Conservation (phyloP, 192 early-diverging fungal species). For the Chytriomyces hyalinus region DNA sequence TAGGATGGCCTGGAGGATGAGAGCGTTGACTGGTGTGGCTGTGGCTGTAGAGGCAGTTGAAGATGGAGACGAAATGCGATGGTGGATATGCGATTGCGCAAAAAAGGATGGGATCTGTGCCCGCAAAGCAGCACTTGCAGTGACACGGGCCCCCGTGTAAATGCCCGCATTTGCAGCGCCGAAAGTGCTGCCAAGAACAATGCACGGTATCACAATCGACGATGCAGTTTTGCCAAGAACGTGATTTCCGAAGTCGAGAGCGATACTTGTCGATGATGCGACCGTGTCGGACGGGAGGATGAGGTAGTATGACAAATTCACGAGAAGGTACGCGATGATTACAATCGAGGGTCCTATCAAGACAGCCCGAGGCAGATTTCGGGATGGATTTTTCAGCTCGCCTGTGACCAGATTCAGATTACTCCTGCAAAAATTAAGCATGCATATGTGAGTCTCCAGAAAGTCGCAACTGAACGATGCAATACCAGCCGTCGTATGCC, state of each 20-base stretch:
- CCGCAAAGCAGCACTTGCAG: conserved; percentile 68
- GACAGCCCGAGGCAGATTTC: conserved; percentile 53
- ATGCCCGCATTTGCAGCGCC: conserved; percentile 80
- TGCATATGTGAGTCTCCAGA: conserved; percentile 5
- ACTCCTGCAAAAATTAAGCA: conserved; percentile 39
- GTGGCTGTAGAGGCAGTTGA: conserved; percentile 21
- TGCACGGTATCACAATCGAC: conserved; percentile 68
- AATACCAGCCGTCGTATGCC: conserved; percentile 61
- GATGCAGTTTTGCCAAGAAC: conserved; percentile 49
- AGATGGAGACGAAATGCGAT: too few relatives aligned
- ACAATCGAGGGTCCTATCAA: conserved; percentile 48
- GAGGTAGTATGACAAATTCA: conserved; percentile 22
- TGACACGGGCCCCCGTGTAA: conserved; percentile 74
- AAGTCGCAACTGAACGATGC: conserved; percentile 27
- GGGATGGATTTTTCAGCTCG: conserved; percentile 51
- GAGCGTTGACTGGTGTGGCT: conserved; percentile 70
- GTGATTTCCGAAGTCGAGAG: conserved; percentile 47
- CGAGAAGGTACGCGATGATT: conserved; percentile 39
- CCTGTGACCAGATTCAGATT: conserved; percentile 60
- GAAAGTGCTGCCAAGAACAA: conserved; percentile 75
- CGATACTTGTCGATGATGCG: background rate
- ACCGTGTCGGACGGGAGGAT: conserved; percentile 9
- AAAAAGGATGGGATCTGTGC: conserved; percentile 73
- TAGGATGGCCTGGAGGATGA: conserved; percentile 67
- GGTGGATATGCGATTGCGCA: conserved; percentile 57